phyloP scores from a whole-genome alignment of 306 rosid species.

The Prunus padus region DNA sequence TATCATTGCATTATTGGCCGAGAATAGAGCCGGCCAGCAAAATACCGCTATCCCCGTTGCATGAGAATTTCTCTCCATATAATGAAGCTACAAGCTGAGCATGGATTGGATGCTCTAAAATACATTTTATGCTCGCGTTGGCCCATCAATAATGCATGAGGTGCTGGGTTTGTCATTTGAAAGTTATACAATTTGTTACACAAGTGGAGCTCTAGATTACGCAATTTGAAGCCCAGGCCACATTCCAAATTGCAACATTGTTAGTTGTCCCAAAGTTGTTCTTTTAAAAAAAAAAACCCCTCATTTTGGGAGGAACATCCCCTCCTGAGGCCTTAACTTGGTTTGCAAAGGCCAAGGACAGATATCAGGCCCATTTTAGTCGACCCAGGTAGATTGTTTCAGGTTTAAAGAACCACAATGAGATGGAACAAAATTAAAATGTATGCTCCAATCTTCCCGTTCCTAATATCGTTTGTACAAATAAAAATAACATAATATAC shows the following conservation, averaged over 20 bases:
- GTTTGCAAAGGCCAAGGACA: background rate
- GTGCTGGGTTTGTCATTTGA: background rate
- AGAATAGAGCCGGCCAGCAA: accelerated
- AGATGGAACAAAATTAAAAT: background rate
- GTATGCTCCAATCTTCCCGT: too few species aligned
- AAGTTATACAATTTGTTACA: background rate
- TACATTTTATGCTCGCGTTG: background rate
- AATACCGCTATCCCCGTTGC: too few species aligned
- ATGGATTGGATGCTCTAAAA: background rate
- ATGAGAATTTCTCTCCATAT: background rate
- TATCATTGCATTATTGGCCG: too few species aligned
- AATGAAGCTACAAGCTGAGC: background rate
- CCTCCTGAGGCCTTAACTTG: background rate
- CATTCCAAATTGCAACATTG: background rate
- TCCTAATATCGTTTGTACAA: too few species aligned
- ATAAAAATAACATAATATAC: too few species aligned
- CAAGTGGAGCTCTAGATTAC: background rate
- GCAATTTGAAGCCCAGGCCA: background rate
- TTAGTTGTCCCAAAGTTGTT: background rate
- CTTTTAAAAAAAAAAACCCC: background rate
- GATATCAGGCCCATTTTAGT: background rate
- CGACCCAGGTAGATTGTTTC: background rate
- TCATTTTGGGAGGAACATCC: background rate
- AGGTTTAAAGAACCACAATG: background rate
- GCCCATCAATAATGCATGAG: background rate